Evolutionary conservation across 352 stramenopile species (phyloP), one percentile per base, ranked within the genome.

Genomic region (Phytophthora podocarpi): DNA sequence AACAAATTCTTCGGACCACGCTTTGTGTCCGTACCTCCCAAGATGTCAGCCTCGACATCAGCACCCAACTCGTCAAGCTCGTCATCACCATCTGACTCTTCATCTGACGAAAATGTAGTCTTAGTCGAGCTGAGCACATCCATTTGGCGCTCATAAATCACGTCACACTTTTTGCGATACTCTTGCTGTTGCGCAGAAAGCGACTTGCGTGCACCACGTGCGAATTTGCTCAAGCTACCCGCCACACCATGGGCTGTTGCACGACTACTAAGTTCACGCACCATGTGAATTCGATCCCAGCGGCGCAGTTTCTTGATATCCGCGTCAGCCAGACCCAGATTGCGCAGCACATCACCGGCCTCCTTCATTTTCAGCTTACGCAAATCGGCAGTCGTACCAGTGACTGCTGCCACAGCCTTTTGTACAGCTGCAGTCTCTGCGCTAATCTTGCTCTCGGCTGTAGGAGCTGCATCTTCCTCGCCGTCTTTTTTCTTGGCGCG

Each of bases 361-460:
- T 93, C 83, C 51, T 93, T 95, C 85, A 95, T 95, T 62, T 90
- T 95, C 13, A 95, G 71, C 51, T 92, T 93, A 41, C 85, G 82
- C 51, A 95, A 65, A 83, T 95, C 86, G 8, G 86, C 86, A 21
- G 86, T 92, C 5, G 86, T 95, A 42, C 86, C 86, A 5, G 86
- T 95, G 8, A 95, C 79, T 0, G 84, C 81, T 10, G 86, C 86
- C 0, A 93, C 78, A 1, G 83, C 82, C 48, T 93, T 92, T 59
- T 91, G 78, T 9, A 95, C 82, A 21, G 79, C 83, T 13, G 80
- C 71, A 41, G 76, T 72, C 46, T 91, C 82, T 0, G 81, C 78
- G 21, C 61, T 82, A 15, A 70, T 72, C 40, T 77, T 77, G 45
- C 69, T 77, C 51, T 77, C 69, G 13, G 60, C 59, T 28, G 59